Conservation (phyloP, 495 filamentous ascomycete species). For the Penicillium parvum region DNA sequence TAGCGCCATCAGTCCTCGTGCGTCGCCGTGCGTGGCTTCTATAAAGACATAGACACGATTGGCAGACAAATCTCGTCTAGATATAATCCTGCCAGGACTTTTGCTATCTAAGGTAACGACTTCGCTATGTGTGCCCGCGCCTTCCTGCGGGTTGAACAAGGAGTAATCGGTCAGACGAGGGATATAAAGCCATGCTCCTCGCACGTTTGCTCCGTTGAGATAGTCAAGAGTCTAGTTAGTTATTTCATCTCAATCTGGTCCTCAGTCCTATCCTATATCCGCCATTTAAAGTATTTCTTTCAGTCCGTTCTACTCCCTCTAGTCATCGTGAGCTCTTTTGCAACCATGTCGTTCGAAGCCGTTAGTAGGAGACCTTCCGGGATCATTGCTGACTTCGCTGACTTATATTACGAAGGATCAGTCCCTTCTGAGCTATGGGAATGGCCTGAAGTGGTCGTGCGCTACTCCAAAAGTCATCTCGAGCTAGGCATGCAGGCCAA, state of each 20-base stretch:
- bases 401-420: neutral
- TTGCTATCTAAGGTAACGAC: no score
- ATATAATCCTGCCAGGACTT: no score
- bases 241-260: neutral
- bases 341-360: neutral
- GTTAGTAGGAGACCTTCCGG: neutral
- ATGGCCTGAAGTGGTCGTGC: no score
- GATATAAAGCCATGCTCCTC: neutral
- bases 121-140: no score
- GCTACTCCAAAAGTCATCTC: neutral
- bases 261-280: neutral
- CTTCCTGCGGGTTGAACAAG: no score
- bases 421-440: neutral
- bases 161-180: neutral
- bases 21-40: no score
- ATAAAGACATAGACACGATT: neutral
- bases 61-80: no score
- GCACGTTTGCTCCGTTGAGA: no score
- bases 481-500: neutral
- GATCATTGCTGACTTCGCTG: neutral
- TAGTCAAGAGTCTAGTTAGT: no score
- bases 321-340: neutral
- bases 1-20: no score
- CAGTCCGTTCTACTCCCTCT: neutral
- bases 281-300: neutral